These are phyloP conservation scores for Pseudoperonospora humuli DNA, from an alignment of 352 stramenopile genomes.

Conservation along the genomic window DNA sequence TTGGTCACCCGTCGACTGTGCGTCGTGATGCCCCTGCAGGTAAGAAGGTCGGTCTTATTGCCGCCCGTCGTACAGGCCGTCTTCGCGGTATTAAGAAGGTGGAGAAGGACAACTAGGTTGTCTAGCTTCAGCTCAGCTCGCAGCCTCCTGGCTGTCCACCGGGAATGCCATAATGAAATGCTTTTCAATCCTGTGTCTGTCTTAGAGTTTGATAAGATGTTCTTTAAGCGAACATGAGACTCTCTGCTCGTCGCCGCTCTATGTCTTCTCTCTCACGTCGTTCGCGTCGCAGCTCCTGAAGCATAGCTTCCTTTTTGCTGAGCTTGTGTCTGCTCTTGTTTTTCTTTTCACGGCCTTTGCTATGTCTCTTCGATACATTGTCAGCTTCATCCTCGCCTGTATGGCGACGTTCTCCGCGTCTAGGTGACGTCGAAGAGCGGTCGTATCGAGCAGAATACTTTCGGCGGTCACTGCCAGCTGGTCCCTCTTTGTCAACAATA, in stretches of 20 bases:
- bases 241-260: constrained; percentile 24
- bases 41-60: constrained; percentile 99
- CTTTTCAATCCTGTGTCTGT: constrained; percentile 16
- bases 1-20: constrained; percentile 98
- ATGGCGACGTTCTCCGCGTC: background rate
- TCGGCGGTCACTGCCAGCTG: constrained; percentile 18
- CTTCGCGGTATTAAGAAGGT: constrained; percentile 98
- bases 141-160: constrained; percentile 14
- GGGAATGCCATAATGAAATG: constrained; percentile 47
- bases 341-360: constrained; percentile 16
- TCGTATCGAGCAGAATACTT: constrained; percentile 27
- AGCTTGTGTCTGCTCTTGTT: constrained; percentile 6
- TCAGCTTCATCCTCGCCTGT: background rate
- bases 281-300: constrained; percentile 37
- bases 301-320: constrained; percentile 12
- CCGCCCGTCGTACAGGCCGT: constrained; percentile 93
- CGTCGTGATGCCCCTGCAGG: constrained; percentile 89
- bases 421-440: constrained; percentile 14
- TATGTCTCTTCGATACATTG: constrained; percentile 6
- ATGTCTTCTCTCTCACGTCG: constrained; percentile 27
- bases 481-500: constrained; percentile 8
- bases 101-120: constrained; percentile 83
- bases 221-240: constrained; percentile 18
- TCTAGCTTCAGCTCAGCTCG: constrained; percentile 12
- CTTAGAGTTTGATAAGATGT: background rate